Base-by-base conservation (phyloP, 2,329 filamentous ascomycete genomes). In the Nigrospora sphaerica region DNA sequence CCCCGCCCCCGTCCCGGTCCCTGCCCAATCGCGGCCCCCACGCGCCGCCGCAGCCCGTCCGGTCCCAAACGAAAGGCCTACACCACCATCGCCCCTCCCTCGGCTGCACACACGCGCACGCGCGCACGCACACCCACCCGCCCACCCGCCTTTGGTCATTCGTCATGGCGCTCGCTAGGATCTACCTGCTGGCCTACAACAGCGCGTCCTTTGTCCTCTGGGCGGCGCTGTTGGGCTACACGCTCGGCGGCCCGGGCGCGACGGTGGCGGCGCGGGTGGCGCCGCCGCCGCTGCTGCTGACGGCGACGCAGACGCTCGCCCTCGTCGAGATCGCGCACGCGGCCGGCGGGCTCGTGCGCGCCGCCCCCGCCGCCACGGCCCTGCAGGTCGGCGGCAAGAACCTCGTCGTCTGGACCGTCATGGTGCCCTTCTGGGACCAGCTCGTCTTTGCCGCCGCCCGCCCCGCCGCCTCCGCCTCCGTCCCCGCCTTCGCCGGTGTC, bases 301-400 rank as follows among this genome's bases (percentile, higher is more conserved):
- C 50, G 2, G 38, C 14, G 2, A 48, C 51, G 2, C 53, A 88
- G 63, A 80, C 75, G 3, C 62, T 81, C 32, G 82, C 83, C 0
- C 56, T 71, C 4, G 59, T 85, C 47, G 84, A 88, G 61, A 71
- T 86, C 31, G 49, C 79, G 45, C 83, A 86, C 60, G 77, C 77
- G 39, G 54, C 75, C 0, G 50, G 78, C n/a, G 77, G 78, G 16
- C 60, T 87, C 43, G 82, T 87, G 28, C 73, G 81, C 51, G 78
- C 82, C 0, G 81, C 83, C 0, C 64, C 85, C 44, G 46, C 76
- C 42, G 86, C 83, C 4, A 86, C 83, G 3, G 63, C 74, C 5
- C 78, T 86, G 73, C 84, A 87, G 67, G 81, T 86, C 43, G 73
- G 79, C 2, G 80, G 74, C 37, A 78, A 83, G 37, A 70, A 85